Conservation (phyloP, 148 eudicot species). For the Rhododendron vialii region DNA sequence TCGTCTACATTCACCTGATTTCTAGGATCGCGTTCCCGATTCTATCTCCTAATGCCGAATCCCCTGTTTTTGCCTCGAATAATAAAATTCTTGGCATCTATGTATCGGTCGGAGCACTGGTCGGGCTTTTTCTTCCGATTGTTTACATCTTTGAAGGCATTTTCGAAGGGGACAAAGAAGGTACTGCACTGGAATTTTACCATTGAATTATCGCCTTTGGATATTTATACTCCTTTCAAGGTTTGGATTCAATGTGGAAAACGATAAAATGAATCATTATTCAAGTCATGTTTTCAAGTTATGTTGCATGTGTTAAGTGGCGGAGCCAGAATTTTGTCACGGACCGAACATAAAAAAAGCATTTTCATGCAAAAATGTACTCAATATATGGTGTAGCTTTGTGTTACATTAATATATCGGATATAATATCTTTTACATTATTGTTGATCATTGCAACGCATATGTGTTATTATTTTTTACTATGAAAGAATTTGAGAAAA, state of each 20-base stretch:
- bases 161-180: conserved; percentile 50
- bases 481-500: no score
- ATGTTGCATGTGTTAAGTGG: no score
- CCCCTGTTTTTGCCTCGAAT: conserved; percentile 35
- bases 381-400: no score
- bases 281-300: no score
- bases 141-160: conserved; percentile 61
- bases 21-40: conserved; percentile 53
- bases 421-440: no score
- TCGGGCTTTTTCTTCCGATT: conserved; percentile 66
- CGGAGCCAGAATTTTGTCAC: no score
- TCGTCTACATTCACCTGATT: conserved; percentile 49
- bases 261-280: neutral
- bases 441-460: no score
- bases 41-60: neutral
- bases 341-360: no score
- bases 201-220: neutral
- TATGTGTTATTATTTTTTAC: no score
- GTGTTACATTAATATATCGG: no score
- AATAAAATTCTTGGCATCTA: conserved; percentile 33
- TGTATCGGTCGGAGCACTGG: conserved; percentile 33
- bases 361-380: no score
- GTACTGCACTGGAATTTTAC: neutral
- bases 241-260: neutral
- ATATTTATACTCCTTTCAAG: neutral